phyloP scores from a whole-genome alignment of 1,284 basidiomycete genomes.

The Ceratorhiza oryzae-sativae region DNA sequence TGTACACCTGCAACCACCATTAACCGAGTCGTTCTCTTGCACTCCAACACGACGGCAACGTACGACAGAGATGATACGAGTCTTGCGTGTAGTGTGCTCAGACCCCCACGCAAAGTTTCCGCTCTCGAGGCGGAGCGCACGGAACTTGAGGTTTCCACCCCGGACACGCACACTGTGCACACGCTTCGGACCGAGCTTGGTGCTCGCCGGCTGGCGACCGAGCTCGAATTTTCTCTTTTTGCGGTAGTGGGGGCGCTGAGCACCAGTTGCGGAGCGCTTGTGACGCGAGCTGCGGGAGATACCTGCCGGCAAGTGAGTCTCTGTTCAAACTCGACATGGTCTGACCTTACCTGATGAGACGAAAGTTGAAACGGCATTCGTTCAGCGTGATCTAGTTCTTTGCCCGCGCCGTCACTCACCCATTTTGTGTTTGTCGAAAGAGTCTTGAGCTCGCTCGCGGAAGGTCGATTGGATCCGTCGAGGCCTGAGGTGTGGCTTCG shows the following conservation, averaged over 20 bases:
- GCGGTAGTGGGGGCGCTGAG: conserved; percentile 93
- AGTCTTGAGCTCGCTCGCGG: conserved; percentile 31
- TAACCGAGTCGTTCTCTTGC: no score
- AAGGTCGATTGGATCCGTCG: conserved; percentile 23
- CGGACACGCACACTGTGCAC: conserved; percentile 92
- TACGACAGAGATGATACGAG: conserved; percentile 92
- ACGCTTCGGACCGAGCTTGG: conserved; percentile 92
- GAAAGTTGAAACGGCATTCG: neutral
- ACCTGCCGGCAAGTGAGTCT: conserved; percentile 61
- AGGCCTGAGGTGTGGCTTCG: conserved; percentile 8
- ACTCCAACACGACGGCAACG: no score
- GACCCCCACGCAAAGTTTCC: conserved; percentile 98
- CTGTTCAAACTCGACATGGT: neutral
- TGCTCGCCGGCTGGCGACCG: conserved; percentile 93
- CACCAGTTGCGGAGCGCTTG: conserved; percentile 92
- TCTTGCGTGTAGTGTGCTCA: conserved; percentile 90
- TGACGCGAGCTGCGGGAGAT: conserved; percentile 94
- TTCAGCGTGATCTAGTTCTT: neutral
- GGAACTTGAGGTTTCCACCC: conserved; percentile 92
- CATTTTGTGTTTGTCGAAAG: conserved; percentile 38
- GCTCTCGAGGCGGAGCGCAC: conserved; percentile 90
- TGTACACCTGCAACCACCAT: conserved; percentile 75
- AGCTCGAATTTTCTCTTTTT: conserved; percentile 99
- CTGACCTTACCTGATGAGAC: neutral
- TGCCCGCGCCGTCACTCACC: conserved; percentile 19